Evolutionary conservation across 495 filamentous ascomycete species (phyloP), one percentile per base, ranked within the genome.

Genomic region (Hypoxylon fragiforme): DNA sequence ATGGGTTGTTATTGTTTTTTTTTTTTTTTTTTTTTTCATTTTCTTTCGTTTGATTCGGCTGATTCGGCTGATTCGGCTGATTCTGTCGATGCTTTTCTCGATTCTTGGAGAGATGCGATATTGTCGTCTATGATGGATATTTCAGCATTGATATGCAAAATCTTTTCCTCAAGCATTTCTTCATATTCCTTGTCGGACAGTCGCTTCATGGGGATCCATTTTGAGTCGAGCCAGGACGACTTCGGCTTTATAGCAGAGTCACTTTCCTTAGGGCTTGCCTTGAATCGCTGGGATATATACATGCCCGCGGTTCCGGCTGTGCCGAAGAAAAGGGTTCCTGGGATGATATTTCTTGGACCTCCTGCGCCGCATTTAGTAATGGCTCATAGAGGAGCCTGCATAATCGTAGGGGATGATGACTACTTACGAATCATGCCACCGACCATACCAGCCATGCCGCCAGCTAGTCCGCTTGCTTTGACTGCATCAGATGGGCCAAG

Each of bases 81-180:
- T 6, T 50, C 36, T 6, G 39, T 14, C 15, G 58, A 42, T 14
- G 14, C 26, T 19, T 51, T 45, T 44, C 65, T 62, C 22, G 63
- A 62, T 47, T 51, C 69, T 60, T 71, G 77, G 30, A 88, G 54
- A 32, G 70, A 75, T 32, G 81, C 83, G 47, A 98, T 91, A 50
- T 82, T 85, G 31, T 97, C 92, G 60, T 97, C 90, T 8, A 96
- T 69, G 24, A 97, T 59, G 0, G 92, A 87, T 58, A 97, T 89
- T 50, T 97, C 89, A 7, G 85, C 90, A 56, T 97, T 85, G 9
- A 96, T 71, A 38, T 80, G 78, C 5, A 98, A 70, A 15, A 95
- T 55, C 68, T 87, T 90, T 65, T 95, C 90, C 60, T 81, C 76
- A 30, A 97, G 67, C 60, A 90, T 88, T 5, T 75, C 72, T 53